These are phyloP conservation scores for Amanita molliuscula DNA, from an alignment of 768 basidiomycete genomes.

Conservation along the genomic window DNA sequence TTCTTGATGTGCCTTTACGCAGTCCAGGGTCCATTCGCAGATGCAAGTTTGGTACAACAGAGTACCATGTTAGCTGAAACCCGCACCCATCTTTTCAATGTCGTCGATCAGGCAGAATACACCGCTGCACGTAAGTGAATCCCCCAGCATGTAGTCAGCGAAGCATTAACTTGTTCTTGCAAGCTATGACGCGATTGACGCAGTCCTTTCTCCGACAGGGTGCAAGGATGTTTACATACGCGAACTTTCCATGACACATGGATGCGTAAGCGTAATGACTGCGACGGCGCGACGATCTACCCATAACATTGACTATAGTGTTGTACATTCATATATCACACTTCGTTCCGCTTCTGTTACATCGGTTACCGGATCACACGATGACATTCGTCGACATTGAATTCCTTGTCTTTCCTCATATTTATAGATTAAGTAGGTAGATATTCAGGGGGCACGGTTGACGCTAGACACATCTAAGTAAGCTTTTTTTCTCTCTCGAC, in stretches of 20 bases:
- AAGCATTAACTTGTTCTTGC: neutral
- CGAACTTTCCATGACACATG: constrained; percentile 15
- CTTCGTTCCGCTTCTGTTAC: too few relatives aligned
- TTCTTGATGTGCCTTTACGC: neutral
- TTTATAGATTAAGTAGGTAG: neutral
- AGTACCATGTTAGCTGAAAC: constrained; percentile 62
- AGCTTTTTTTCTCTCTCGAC: neutral
- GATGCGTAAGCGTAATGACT: too few relatives aligned
- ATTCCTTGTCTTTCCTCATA: neutral
- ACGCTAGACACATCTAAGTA: neutral
- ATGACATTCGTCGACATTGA: too few relatives aligned
- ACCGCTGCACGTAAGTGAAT: constrained; percentile 61
- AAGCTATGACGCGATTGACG: constrained; percentile 39
- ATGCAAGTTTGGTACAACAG: constrained; percentile 40
- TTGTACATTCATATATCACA: too few relatives aligned
- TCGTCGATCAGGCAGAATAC: constrained; percentile 64
- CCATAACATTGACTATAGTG: neutral
- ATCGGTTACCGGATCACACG: neutral
- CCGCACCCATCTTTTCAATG: constrained; percentile 68
- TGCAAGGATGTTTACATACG: constrained; percentile 36
- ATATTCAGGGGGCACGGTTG: neutral
- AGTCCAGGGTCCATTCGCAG: constrained; percentile 37
- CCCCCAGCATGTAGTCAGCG: too few relatives aligned
- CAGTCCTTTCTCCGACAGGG: constrained; percentile 46
- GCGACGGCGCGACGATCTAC: constrained; percentile 8